Conservation (phyloP, 179 eudicot species). For the Amaranthus tricolor region DNA sequence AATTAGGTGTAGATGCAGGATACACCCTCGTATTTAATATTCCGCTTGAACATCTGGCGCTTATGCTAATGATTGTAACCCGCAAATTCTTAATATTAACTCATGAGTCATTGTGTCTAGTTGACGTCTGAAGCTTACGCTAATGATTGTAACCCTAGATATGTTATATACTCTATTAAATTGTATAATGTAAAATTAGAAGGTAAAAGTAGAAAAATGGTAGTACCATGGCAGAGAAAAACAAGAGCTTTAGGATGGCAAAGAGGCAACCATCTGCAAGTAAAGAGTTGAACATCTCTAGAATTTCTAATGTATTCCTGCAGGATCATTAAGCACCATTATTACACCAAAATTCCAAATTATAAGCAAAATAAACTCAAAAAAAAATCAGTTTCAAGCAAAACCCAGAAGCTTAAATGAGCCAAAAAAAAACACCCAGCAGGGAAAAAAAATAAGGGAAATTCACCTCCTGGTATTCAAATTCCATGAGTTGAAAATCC, state of each 20-base stretch:
- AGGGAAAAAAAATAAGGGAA: background rate
- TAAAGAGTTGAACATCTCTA: slow-evolving; percentile 77
- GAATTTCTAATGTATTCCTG: slow-evolving; percentile 73
- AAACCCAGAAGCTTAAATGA: slow-evolving; percentile 21
- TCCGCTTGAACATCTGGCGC: too few species aligned
- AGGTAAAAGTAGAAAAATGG: too few species aligned
- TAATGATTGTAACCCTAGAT: too few species aligned
- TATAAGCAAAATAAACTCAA: slow-evolving; percentile 8
- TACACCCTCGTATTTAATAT: too few species aligned
- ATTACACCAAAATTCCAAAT: background rate
- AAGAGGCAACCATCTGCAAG: slow-evolving; percentile 94
- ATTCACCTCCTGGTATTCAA: slow-evolving; percentile 65
- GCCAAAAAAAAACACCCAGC: background rate
- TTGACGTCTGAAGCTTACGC: too few species aligned
- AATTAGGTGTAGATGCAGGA: too few species aligned
- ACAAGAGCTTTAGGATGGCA: slow-evolving; percentile 88
- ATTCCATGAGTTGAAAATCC: slow-evolving; percentile 43
- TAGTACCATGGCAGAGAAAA: slow-evolving; percentile 89
- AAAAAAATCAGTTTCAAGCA: background rate
- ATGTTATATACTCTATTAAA: too few species aligned
- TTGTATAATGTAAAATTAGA: too few species aligned
- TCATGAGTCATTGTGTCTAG: too few species aligned
- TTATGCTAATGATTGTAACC: too few species aligned
- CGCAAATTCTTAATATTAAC: too few species aligned
- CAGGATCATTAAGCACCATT: background rate